phyloP scores from a whole-genome alignment of 148 eudicot genomes.

The Talinum fruticosum region DNA sequence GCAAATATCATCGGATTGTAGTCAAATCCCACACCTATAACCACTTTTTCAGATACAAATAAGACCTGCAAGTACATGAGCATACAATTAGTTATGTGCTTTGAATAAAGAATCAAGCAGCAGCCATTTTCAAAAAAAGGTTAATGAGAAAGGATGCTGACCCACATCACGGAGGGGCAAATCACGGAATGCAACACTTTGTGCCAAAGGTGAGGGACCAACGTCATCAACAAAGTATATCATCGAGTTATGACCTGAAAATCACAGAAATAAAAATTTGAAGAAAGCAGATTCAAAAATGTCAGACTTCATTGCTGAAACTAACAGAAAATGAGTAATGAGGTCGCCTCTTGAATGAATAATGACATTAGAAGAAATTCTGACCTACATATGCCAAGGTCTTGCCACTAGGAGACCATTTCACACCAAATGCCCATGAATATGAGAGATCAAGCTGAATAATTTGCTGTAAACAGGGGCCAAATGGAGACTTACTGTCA shows the following conservation, averaged over 20 bases:
- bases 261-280: conserved; percentile 7
- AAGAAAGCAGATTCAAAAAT: not conserved
- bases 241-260: conserved; percentile 93
- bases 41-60: conserved; percentile 85
- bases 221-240: conserved; percentile 96
- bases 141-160: conserved; percentile 85
- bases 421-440: conserved; percentile 98
- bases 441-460: conserved; percentile 95
- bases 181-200: conserved; percentile 88
- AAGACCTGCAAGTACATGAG: conserved; percentile 54
- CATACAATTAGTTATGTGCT: conserved; percentile 12
- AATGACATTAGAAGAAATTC: conserved; percentile 35
- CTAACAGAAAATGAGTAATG: not conserved
- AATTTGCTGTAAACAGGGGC: conserved; percentile 62
- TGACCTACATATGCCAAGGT: conserved; percentile 96
- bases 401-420: conserved; percentile 97
- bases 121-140: conserved; percentile 16
- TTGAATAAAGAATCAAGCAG: conserved; percentile 10
- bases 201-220: conserved; percentile 97
- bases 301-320: not conserved
- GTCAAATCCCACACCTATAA: conserved; percentile 94
- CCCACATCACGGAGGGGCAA: conserved; percentile 99
- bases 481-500: not conserved
- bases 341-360: not conserved
- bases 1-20: conserved; percentile 90